These are phyloP conservation scores for Collybiopsis confluens DNA, from an alignment of 768 basidiomycete species.

Conservation along the genomic window DNA sequence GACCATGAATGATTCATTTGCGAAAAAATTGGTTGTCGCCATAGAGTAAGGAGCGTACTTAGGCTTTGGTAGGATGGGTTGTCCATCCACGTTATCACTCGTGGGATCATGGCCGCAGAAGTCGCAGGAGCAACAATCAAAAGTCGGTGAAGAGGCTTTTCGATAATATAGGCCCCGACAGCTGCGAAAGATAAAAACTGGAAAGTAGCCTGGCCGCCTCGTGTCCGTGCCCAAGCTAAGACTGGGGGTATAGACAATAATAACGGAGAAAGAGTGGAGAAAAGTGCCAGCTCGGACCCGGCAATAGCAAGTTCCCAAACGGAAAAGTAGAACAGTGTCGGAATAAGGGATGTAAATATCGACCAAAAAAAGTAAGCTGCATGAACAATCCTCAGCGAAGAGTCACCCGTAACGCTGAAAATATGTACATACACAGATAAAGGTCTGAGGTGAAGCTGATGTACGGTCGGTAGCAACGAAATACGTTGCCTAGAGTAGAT, in stretches of 20 bases:
- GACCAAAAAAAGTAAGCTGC: constrained; percentile 82
- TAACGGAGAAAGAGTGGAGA: constrained; percentile 67
- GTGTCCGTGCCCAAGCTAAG: constrained; percentile 41
- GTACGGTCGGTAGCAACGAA: neutral
- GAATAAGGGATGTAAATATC: constrained; percentile 71
- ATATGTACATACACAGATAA: constrained; percentile 53
- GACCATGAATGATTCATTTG: neutral
- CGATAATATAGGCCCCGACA: constrained; percentile 46
- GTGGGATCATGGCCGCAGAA: constrained; percentile 42
- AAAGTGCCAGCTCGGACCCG: constrained; percentile 73
- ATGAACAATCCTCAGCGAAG: constrained; percentile 10
- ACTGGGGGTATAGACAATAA: constrained; percentile 48
- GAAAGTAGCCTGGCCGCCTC: constrained; percentile 44
- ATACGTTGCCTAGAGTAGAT: neutral
- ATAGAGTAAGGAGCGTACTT: no score
- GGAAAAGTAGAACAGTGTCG: constrained; percentile 87
- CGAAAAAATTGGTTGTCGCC: neutral
- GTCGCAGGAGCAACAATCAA: constrained; percentile 54
- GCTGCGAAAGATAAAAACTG: constrained; percentile 48
- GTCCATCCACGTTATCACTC: constrained; percentile 49
- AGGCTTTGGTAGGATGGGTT: constrained; percentile 44
- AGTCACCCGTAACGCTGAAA: constrained; percentile 2
- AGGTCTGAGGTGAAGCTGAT: constrained; percentile 38
- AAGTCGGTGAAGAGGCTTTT: constrained; percentile 51
- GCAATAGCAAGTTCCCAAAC: constrained; percentile 86